These are phyloP conservation scores for Penicillium sp. DNA, from an alignment of 2,329 filamentous ascomycete genomes.

Conservation along the genomic window DNA sequence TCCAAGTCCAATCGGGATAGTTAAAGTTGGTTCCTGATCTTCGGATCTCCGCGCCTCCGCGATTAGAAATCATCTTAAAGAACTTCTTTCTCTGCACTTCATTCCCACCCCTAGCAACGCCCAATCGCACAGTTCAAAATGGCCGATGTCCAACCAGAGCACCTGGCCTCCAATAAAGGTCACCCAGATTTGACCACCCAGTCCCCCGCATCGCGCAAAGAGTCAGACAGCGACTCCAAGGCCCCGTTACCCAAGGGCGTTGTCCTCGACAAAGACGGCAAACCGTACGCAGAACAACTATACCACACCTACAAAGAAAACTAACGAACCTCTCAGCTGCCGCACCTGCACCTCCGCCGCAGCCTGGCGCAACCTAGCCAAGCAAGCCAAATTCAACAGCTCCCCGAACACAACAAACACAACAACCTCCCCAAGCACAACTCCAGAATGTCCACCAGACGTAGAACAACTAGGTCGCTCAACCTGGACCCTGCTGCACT, in stretches of 20 bases:
- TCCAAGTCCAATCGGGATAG: background rate
- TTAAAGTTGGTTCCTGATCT: background rate
- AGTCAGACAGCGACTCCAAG: slow-evolving; percentile 23
- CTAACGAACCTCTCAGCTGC: slow-evolving; percentile 33
- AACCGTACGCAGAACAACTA: slow-evolving; percentile 38
- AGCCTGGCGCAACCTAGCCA: slow-evolving; percentile 45
- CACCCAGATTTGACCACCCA: slow-evolving; percentile 7
- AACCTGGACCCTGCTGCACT: slow-evolving; percentile 91
- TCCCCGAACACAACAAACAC: slow-evolving; percentile 30
- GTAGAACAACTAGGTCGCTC: slow-evolving; percentile 80
- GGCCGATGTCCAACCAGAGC: slow-evolving; percentile 22
- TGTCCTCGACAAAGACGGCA: slow-evolving; percentile 48
- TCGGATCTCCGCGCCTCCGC: slow-evolving; percentile 5
- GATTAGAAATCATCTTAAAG: slow-evolving; percentile 16
- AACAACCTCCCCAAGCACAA: slow-evolving; percentile 25
- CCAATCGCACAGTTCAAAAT: slow-evolving; percentile 4
- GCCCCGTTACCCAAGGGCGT: slow-evolving; percentile 42
- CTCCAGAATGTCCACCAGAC: slow-evolving; percentile 77
- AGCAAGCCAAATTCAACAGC: slow-evolving; percentile 31
- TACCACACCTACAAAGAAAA: background rate
- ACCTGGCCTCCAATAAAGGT: slow-evolving; percentile 16
- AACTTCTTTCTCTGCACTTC: background rate
- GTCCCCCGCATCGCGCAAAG: slow-evolving; percentile 12
- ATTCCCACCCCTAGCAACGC: background rate
- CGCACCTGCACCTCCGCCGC: slow-evolving; percentile 47